Conservation (phyloP, 2,329 filamentous ascomycete species). For the Verticillium albo-atrum region DNA sequence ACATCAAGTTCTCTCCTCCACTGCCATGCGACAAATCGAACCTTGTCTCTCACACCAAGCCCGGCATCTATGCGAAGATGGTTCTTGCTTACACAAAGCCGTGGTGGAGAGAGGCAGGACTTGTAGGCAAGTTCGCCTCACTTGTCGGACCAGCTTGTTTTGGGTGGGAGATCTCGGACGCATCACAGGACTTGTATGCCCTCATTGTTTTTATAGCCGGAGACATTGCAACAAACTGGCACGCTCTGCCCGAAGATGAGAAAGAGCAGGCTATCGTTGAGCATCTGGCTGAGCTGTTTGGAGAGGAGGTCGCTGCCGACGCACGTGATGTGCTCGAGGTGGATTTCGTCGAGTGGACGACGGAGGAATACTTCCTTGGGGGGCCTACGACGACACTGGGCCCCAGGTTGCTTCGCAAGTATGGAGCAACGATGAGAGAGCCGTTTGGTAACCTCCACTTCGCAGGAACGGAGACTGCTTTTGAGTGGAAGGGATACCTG, state of each 20-base stretch:
- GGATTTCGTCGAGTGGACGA: conserved; percentile 13
- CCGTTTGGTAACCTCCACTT: conserved; percentile 20
- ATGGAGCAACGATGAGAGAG: conserved; percentile 20
- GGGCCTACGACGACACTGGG: conserved; percentile 9
- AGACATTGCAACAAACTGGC: conserved; percentile 21
- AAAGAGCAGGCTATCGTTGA: conserved; percentile 12
- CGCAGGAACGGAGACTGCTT: conserved; percentile 16
- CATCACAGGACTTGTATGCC: conserved; percentile 16
- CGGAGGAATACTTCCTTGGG: conserved; percentile 12
- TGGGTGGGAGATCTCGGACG: conserved; percentile 19
- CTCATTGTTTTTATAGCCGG: conserved; percentile 27
- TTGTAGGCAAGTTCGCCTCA: conserved; percentile 36
- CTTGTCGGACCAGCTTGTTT: conserved; percentile 21
- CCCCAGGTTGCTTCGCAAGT: conserved; percentile 5
- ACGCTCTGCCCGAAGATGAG: conserved; percentile 9
- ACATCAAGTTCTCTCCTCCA: conserved; percentile 17
- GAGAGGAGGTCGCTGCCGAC: conserved; percentile 3
- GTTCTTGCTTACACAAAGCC: conserved; percentile 35
- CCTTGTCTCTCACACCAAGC: conserved; percentile 21
- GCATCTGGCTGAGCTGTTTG: conserved; percentile 12
- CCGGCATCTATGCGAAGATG: conserved; percentile 30
- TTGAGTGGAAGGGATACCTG: conserved; percentile 21
- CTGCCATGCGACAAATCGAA: conserved; percentile 22
- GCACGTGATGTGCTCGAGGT: conserved; percentile 8
- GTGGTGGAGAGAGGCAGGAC: conserved; percentile 38